These are phyloP conservation scores for Ustilago lituana DNA, from an alignment of 1,284 basidiomycete species.

Conservation along the genomic window DNA sequence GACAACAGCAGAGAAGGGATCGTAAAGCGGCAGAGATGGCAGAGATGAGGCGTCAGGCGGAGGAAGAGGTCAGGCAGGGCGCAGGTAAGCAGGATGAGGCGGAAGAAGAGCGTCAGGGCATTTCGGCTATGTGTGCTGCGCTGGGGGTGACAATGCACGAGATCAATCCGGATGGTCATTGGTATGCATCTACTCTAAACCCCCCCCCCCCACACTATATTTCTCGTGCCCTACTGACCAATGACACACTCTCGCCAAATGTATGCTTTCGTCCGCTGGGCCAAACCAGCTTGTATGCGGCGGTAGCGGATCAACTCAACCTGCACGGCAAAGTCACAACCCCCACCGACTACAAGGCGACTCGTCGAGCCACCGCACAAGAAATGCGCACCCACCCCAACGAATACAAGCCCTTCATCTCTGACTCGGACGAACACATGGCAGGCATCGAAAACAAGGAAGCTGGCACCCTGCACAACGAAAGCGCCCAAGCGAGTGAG, in stretches of 20 bases:
- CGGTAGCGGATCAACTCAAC: constrained; percentile 81
- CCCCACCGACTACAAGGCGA: constrained; percentile 68
- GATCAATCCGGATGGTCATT: constrained; percentile 95
- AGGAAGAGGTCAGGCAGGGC: constrained; percentile 51
- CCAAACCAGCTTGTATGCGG: constrained; percentile 76
- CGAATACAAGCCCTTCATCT: constrained; percentile 93
- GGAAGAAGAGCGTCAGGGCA: constrained; percentile 49
- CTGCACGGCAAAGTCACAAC: constrained; percentile 15
- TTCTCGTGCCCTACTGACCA: neutral
- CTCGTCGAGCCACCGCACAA: constrained; percentile 78
- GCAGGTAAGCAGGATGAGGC: constrained; percentile 51
- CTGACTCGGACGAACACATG: constrained; percentile 68
- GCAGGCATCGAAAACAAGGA: constrained; percentile 78
- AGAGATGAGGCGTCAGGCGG: constrained; percentile 45
- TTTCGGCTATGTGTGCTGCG: constrained; percentile 49
- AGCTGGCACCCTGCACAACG: constrained; percentile 69
- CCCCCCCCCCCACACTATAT: neutral
- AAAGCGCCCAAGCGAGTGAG: constrained; percentile 68
- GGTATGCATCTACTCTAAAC: constrained; percentile 64
- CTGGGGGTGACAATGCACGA: constrained; percentile 49
- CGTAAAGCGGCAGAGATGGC: constrained; percentile 56
- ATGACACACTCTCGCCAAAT: no score
- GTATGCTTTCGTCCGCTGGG: no score
- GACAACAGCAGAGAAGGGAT: constrained; percentile 51
- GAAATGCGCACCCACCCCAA: constrained; percentile 86